Evolutionary conservation across 768 basidiomycete species (phyloP), one percentile per base, ranked within the genome.

Genomic region (Psilocybe sp.): DNA sequence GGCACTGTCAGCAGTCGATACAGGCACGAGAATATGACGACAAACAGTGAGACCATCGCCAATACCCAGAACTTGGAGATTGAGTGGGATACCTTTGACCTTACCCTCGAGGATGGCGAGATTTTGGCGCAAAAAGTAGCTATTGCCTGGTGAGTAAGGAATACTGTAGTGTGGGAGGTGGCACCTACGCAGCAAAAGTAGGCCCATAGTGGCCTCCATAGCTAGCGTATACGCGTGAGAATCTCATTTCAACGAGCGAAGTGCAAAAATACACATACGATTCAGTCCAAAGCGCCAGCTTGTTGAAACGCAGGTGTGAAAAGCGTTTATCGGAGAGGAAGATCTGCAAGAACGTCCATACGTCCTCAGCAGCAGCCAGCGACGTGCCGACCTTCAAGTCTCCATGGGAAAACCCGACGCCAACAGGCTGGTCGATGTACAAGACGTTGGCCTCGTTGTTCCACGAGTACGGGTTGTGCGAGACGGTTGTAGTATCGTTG

Each of bases 181-280:
- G 57, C 23, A 39, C 70, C 57, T 51, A 76, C 57, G 79, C 75
- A 49, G 85, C 84, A 52, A 87, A 87, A 28, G 76, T 73, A 0
- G 85, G 85, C 1, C 81, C 85, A 57, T 84, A 87, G 55, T 87
- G 85, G 1, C 85, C 84, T 32, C 85, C 85, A 55, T 85, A 87
- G 38, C 83, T 84, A 51, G 4, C 37, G 15, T 12, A 18, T 19
- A 15, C 20, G 6, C 15, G 43, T 18, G 42, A 20, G 16, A 34
- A 1, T 9, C 12, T 20, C 19, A 19, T 35, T 13, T 5, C 7
- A 31, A 5, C 9, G 15, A 43, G 28, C 12, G 18, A n/a, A 14
- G 44, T 2, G 16, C 16, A 40, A 19, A 15, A 12, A 7, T 45
- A 3, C 13, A 53, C 69, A 51, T 52, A 79, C 69, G 81, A 84